Evolutionary conservation across 768 basidiomycete genomes (phyloP), one percentile per base, ranked within the genome.

Genomic region (Hirschioporus abietinus): DNA sequence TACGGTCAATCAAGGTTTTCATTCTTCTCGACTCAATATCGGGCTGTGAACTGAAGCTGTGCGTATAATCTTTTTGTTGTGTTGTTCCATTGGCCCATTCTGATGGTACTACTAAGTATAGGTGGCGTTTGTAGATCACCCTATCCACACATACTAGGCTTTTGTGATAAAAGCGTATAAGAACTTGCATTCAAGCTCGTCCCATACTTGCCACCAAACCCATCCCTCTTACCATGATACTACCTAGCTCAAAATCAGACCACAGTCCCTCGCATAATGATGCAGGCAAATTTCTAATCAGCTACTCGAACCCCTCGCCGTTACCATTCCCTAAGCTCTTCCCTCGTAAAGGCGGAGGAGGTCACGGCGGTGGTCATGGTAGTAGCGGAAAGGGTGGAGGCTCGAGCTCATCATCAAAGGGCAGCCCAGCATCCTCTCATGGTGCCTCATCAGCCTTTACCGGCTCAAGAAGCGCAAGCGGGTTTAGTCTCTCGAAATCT

Each of bases 261-360:
- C 42, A 52, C 20, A 15, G 42, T 12, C 12, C 42, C 42, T 52
- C 42, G 20, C 20, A 12, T 15, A 52, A 12, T 52, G 42, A 52
- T 52, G 42, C 12, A 30, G 30, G 30, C 30, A 8, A 30, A 3
- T 30, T 30, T 30, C 30, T 30, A 30, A 30, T 8, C 8, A 30
- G 30, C 30, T 3, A 3, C 8, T 2, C 30, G 8, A 30, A 30
- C 8, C 30, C 30, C 12, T 15, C 20, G 1, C 42, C 42, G 15
- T 52, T 20, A 52, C 42, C 42, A 52, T 12, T 20, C 20, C 42
- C 42, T 6, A 67, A 36, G 63, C 27, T 64, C 4, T 64, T 64
- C 35, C 63, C 63, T 36, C 63, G 63, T 35, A 65, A 65, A 65
- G 64, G 64, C 10, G 64, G 78, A 15, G 76, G 79, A 0, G 64